Base-by-base conservation (phyloP, 1,139 yeast genomes). In the Hyphopichia burtonii region DNA sequence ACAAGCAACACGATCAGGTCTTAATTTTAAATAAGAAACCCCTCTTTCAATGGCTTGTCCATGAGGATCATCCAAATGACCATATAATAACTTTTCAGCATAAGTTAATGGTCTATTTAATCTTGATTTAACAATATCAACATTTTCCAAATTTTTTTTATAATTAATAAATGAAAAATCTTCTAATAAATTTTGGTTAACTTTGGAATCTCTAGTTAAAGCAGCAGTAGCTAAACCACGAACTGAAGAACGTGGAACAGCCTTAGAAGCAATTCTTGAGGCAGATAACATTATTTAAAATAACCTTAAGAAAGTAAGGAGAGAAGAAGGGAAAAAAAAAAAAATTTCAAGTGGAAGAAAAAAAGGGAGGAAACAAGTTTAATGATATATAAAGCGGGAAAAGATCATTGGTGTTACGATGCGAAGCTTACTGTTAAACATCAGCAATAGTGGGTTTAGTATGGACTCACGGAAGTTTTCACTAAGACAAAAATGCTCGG, bases 1-100 rank as follows among this genome's bases (percentile, higher is more conserved):
- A 81, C 97, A 91, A 48, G 99, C 98, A 59, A 93, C 98, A 76
- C 99, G 88, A 72, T 93, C 99, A 46, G 99, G 99, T 76, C 97
- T 87, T 68, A 93, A 83, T 75, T 93, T 91, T 74, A 93, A 80
- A 78, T 93, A 93, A 34, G 96, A 86, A 48, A 86, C 87, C 75
- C 99, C 99, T 74, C 98, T 87, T 75, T 86, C 87, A 59, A 91
- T 90, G 50, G 88, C 96, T 76, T 90, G 96, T 62, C 80, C 89
- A 58, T 89, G 95, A 55, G 98, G 98, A 63, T 93, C 84, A 67
- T 89, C 96, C 71, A 93, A 81, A 73, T 93, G 99, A 60, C 96
- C 96, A 76, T 93, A 93, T 58, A 93, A 80, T 58, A 93, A 76
- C 78, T 93, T 93, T 77, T 93, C 99, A 57, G 98, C 98, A 67